These are phyloP conservation scores for Deakozyma indianensis DNA, from an alignment of 805 yeast species.

Conservation along the genomic window DNA sequence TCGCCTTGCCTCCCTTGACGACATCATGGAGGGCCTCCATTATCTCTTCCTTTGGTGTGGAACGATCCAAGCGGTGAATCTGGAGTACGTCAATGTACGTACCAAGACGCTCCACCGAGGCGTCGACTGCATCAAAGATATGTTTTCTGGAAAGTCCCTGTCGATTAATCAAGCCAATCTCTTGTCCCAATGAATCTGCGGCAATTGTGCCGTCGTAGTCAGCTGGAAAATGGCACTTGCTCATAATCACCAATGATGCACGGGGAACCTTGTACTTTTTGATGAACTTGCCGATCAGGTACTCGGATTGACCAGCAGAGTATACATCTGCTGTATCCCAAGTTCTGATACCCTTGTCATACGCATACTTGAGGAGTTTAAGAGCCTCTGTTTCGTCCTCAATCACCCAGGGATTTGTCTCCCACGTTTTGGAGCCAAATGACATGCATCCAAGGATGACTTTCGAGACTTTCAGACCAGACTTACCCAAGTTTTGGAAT, in stretches of 20 bases:
- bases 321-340: slow-evolving; percentile 32
- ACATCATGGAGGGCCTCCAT: slow-evolving; percentile 3
- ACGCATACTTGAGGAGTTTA: slow-evolving; percentile 29
- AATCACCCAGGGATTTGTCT: slow-evolving; percentile 30
- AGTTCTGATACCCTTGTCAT: slow-evolving; percentile 31
- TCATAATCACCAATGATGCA: slow-evolving; percentile 38
- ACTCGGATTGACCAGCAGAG: slow-evolving; percentile 33
- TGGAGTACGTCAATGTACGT: slow-evolving; percentile 39
- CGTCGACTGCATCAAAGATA: slow-evolving; percentile 31
- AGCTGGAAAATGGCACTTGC: slow-evolving; percentile 24
- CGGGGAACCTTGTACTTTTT: slow-evolving; percentile 36
- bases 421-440: slow-evolving; percentile 16
- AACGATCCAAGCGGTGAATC: slow-evolving; percentile 39
- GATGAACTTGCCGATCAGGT: slow-evolving; percentile 37
- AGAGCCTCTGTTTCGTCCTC: slow-evolving; percentile 33
- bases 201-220: not conserved
- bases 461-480: slow-evolving; percentile 25
- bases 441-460: slow-evolving; percentile 28
- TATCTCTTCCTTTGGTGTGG: slow-evolving; percentile 14
- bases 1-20: slow-evolving; percentile 11
- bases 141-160: slow-evolving; percentile 32
- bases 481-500: slow-evolving; percentile 16
- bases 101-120: slow-evolving; percentile 28
- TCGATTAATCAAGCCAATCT: slow-evolving; percentile 18
- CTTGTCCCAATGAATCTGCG: slow-evolving; percentile 4